phyloP scores from a whole-genome alignment of 2,329 filamentous ascomycete genomes.

The Colletotrichum euphorbiae region DNA sequence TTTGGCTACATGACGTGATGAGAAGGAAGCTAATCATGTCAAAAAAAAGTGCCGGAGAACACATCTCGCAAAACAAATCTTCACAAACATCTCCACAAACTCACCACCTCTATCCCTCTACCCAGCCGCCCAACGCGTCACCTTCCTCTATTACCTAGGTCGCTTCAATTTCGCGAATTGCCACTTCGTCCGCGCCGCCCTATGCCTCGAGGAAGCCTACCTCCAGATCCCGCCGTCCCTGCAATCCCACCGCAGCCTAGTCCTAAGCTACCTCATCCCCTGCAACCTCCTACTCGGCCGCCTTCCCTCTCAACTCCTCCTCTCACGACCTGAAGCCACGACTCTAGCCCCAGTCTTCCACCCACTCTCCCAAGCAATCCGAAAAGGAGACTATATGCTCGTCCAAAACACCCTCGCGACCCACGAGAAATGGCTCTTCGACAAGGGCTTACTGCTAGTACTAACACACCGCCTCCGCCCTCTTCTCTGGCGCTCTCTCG shows the following conservation, averaged over 20 bases:
- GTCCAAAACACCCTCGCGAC: conserved; percentile 77
- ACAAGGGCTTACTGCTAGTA: conserved; percentile 79
- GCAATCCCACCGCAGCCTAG: conserved; percentile 79
- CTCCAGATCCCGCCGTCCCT: conserved; percentile 72
- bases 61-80: conserved; percentile 86
- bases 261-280: conserved; percentile 86
- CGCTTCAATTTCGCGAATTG: conserved; percentile 89
- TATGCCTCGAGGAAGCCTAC: conserved; percentile 84
- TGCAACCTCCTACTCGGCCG: conserved; percentile 87
- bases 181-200: conserved; percentile 81
- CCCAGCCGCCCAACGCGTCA: conserved; percentile 87
- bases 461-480: conserved; percentile 83
- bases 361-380: conserved; percentile 79
- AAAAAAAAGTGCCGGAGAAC: conserved; percentile 78
- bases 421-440: conserved; percentile 79
- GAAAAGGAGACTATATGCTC: conserved; percentile 76
- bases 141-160: conserved; percentile 94
- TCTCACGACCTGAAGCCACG: conserved; percentile 77
- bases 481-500: conserved; percentile 85
- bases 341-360: conserved; percentile 73
- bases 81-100: conserved; percentile 86
- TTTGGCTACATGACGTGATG: no score
- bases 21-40: no score
- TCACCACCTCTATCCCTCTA: conserved; percentile 86
- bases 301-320: conserved; percentile 76